These are phyloP conservation scores for Abortiporus biennis DNA, from an alignment of 1,284 basidiomycete genomes.

Conservation along the genomic window DNA sequence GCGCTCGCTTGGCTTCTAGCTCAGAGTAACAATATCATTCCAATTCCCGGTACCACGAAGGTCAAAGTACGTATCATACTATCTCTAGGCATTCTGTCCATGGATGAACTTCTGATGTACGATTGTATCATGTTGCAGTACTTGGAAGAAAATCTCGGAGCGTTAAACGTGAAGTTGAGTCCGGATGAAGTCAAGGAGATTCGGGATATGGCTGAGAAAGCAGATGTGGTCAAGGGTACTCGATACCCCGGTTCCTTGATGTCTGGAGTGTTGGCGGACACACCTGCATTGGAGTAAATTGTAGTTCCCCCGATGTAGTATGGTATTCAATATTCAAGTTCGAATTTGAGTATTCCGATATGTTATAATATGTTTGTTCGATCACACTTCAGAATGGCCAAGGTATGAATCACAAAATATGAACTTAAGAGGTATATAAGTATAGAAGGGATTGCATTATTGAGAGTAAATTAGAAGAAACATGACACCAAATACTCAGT, in stretches of 20 bases:
- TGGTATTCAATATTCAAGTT: no score
- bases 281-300: conserved; percentile 6
- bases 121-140: conserved; percentile 8
- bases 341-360: no score
- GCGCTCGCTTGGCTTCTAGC: conserved; percentile 39
- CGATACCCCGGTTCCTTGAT: conserved; percentile 15
- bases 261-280: conserved; percentile 12
- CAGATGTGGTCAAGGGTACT: conserved; percentile 16
- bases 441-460: no score
- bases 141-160: conserved; percentile 3
- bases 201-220: conserved; percentile 20
- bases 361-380: no score
- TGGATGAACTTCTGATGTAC: conserved; percentile 27
- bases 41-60: conserved; percentile 38
- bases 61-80: no score
- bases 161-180: conserved; percentile 1
- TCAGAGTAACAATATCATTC: conserved; percentile 31
- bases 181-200: conserved; percentile 1
- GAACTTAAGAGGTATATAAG: no score
- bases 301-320: no score
- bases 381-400: no score
- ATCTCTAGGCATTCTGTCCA: conserved; percentile 12
- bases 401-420: no score
- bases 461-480: no score
- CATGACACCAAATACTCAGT: no score